A percentile compares a stretch with the other conserved stretches of the same genome.
Evolutionary conservation across 1,284 basidiomycete species (phyloP).

Genomic region (Coniferiporia sulphurascens): DNA sequence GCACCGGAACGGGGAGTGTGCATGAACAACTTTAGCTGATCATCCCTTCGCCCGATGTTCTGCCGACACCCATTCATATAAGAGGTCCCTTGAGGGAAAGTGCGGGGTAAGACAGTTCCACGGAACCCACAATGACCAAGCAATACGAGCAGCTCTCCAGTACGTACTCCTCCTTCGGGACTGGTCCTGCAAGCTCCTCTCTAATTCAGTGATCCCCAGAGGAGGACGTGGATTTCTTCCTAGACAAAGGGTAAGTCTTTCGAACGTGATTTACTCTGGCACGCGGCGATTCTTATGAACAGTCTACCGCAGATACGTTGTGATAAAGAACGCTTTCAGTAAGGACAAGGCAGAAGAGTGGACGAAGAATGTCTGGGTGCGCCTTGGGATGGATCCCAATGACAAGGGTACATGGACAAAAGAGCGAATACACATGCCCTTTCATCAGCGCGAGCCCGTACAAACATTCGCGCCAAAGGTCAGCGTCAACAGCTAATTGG

Average conservation of each 20-base stretch:
- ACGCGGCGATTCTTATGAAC: not conserved
- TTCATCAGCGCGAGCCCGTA: slow-evolving; percentile 40
- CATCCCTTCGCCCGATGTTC: slow-evolving; percentile 1
- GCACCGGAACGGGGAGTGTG: not conserved
- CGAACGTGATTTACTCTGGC: not conserved
- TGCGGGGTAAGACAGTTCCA: not conserved
- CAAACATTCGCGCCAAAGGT: slow-evolving; percentile 51
- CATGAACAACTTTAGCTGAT: not conserved
- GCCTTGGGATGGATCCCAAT: slow-evolving; percentile 46
- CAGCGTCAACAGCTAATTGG: slow-evolving; percentile 14
- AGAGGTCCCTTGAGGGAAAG: not conserved
- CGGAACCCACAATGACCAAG: slow-evolving; percentile 2
- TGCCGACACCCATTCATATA: slow-evolving; percentile 3
- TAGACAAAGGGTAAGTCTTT: slow-evolving; percentile 41
- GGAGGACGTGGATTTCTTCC: slow-evolving; percentile 49
- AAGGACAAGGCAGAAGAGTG: slow-evolving; percentile 45
- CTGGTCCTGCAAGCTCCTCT: not conserved
- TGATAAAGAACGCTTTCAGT: slow-evolving; percentile 50
- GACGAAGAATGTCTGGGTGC: slow-evolving; percentile 46
- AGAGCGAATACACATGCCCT: slow-evolving; percentile 56
- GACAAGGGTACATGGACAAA: slow-evolving; percentile 50
- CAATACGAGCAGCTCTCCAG: slow-evolving; percentile 17
- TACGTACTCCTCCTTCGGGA: not conserved
- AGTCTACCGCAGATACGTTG: slow-evolving; percentile 28
- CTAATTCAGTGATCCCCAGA: slow-evolving; percentile 22